Evolutionary conservation across 1,139 yeast species (phyloP).

Genomic region (Saccharomyces hybrid): DNA sequence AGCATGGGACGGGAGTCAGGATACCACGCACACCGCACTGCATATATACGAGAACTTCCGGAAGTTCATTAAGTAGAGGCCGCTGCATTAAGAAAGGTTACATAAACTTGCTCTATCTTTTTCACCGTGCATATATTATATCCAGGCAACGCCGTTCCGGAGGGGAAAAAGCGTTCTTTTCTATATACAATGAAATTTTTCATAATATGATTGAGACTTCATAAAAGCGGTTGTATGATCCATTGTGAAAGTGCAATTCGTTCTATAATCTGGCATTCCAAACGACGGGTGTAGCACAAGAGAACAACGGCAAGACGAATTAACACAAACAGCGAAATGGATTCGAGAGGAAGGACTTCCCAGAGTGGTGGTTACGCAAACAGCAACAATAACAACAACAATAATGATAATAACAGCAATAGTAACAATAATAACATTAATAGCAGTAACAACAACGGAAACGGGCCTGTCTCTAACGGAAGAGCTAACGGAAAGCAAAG

Average conservation of each 20-base stretch:
- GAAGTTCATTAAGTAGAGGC: background rate
- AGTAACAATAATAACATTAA: background rate
- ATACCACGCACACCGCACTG: background rate
- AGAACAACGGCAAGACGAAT: conserved; percentile 18
- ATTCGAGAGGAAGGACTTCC: conserved; percentile 15
- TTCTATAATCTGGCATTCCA: background rate
- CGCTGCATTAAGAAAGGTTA: background rate
- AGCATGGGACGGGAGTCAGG: background rate
- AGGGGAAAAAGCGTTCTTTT: background rate
- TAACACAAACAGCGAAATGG: conserved; percentile 28
- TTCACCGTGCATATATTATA: background rate
- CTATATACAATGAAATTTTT: background rate
- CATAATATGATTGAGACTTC: conserved; percentile 5
- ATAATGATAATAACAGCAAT: background rate
- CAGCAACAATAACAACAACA: conserved; percentile 10
- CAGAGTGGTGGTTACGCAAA: conserved; percentile 15
- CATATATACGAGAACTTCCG: background rate
- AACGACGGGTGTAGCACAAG: background rate
- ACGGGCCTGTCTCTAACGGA: conserved; percentile 4
- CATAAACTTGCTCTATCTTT: background rate
- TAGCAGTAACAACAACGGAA: conserved; percentile 4
- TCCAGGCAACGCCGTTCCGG: background rate
- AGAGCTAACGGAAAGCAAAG: conserved; percentile 24
- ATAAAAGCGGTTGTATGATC: background rate
- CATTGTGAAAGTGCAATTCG: background rate